Percentiles rank a stretch among this genome's conserved stretches.
Conservation (phyloP, 768 basidiomycete species). For the Lentinula sp. region DNA sequence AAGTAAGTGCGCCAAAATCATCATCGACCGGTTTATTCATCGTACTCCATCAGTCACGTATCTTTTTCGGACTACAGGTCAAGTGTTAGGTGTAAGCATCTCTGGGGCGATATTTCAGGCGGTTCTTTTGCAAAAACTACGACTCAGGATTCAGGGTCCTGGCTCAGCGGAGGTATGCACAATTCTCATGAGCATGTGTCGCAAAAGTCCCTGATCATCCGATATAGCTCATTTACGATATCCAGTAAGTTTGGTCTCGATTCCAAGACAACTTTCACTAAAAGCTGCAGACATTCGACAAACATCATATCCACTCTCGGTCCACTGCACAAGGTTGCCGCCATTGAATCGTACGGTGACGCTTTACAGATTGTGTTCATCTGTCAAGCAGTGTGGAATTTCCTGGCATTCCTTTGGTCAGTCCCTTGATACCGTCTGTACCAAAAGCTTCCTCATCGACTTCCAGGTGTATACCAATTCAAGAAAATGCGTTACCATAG, state of each 20-base stretch:
- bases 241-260: slow-evolving; percentile 38
- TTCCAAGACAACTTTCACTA: slow-evolving; percentile 4
- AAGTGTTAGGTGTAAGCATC: slow-evolving; percentile 91
- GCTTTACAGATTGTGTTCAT: slow-evolving; percentile 82
- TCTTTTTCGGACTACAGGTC: slow-evolving; percentile 89
- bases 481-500: slow-evolving; percentile 64
- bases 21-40: slow-evolving; percentile 5
- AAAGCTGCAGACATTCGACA: slow-evolving; percentile 53
- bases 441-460: not conserved
- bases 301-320: slow-evolving; percentile 64
- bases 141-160: slow-evolving; percentile 70
- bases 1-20: slow-evolving; percentile 47
- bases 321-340: slow-evolving; percentile 48
- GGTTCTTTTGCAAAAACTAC: slow-evolving; percentile 65
- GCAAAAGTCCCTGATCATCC: not conserved
- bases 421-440: not conserved
- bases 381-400: slow-evolving; percentile 62
- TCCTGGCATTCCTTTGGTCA: slow-evolving; percentile 55
- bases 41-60: slow-evolving; percentile 66
- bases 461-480: slow-evolving; percentile 54
- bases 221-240: slow-evolving; percentile 62
- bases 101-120: slow-evolving; percentile 82
- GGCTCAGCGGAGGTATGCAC: slow-evolving; percentile 54
- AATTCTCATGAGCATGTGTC: not conserved
- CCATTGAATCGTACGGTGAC: slow-evolving; percentile 71